phyloP scores from a whole-genome alignment of 192 early-diverging fungal genomes.

The Umbelopsis sp. region DNA sequence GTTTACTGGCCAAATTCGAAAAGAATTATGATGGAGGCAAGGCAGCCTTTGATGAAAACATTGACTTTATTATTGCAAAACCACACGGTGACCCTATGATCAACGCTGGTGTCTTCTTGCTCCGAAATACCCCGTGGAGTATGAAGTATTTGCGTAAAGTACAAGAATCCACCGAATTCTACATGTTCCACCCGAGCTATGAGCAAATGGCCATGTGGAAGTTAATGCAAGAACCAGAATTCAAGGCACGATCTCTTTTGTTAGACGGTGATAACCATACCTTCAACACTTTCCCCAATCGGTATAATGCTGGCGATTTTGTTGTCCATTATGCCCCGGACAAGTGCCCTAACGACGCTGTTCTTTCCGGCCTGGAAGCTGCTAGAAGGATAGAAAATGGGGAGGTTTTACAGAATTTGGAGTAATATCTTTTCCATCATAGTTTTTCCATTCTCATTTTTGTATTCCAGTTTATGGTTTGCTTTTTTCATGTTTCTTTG shows the following conservation, averaged over 20 bases:
- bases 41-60: slow-evolving; percentile 32
- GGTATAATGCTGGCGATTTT: slow-evolving; percentile 49
- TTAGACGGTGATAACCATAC: slow-evolving; percentile 54
- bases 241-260: slow-evolving; percentile 37
- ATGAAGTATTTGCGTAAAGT: slow-evolving; percentile 47
- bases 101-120: slow-evolving; percentile 61
- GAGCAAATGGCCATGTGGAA: slow-evolving; percentile 66
- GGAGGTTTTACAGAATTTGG: slow-evolving; percentile 30
- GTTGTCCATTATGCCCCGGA: slow-evolving; percentile 62
- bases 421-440: neutral
- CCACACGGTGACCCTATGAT: slow-evolving; percentile 52
- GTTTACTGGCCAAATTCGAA: slow-evolving; percentile 42
- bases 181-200: slow-evolving; percentile 35
- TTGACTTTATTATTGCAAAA: slow-evolving; percentile 50
- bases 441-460: neutral
- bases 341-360: slow-evolving; percentile 50
- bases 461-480: neutral
- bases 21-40: slow-evolving; percentile 23
- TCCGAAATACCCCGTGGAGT: slow-evolving; percentile 59
- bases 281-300: slow-evolving; percentile 59
- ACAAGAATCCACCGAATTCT: slow-evolving; percentile 43
- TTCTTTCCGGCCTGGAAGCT: slow-evolving; percentile 42
- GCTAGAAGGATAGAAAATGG: slow-evolving; percentile 37
- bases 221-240: slow-evolving; percentile 42
- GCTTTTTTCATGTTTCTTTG: neutral